Conservation (phyloP, 2,329 filamentous ascomycete genomes). For the Botrytis aclada region DNA sequence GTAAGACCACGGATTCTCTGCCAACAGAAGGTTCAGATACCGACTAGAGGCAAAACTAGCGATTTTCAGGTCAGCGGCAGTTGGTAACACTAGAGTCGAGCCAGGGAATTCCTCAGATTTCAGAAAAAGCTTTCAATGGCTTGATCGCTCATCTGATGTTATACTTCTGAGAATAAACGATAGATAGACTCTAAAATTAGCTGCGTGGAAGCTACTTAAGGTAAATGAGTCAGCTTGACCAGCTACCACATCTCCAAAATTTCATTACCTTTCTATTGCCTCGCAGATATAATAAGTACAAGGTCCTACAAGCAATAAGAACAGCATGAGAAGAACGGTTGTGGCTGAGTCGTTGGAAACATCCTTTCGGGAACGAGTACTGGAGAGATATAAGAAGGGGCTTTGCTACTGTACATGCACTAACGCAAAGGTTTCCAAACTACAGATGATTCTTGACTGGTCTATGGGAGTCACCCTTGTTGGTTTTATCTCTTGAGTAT, state of each 20-base stretch:
- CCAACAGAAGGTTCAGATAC: neutral
- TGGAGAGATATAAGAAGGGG: neutral
- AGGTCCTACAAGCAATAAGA: neutral
- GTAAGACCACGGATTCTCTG: neutral
- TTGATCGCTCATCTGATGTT: neutral
- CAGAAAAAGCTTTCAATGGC: neutral
- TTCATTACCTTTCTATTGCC: neutral
- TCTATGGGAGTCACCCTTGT: neutral
- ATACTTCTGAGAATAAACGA: neutral
- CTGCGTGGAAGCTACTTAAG: neutral
- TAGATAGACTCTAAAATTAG: neutral
- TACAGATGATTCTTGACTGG: neutral
- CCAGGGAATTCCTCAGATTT: neutral
- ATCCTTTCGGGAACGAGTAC: neutral
- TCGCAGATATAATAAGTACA: neutral
- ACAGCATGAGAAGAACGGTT: neutral
- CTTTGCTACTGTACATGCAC: neutral
- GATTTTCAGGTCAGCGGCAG: neutral
- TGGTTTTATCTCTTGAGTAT: neutral
- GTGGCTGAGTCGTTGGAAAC: neutral
- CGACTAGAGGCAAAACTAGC: neutral
- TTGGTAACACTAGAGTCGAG: neutral
- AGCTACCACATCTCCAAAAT: neutral
- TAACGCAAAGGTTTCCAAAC: neutral
- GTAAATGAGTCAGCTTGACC: neutral